Evolutionary conservation across 805 yeast genomes (phyloP).

Genomic region (Yarrowia sp.): DNA sequence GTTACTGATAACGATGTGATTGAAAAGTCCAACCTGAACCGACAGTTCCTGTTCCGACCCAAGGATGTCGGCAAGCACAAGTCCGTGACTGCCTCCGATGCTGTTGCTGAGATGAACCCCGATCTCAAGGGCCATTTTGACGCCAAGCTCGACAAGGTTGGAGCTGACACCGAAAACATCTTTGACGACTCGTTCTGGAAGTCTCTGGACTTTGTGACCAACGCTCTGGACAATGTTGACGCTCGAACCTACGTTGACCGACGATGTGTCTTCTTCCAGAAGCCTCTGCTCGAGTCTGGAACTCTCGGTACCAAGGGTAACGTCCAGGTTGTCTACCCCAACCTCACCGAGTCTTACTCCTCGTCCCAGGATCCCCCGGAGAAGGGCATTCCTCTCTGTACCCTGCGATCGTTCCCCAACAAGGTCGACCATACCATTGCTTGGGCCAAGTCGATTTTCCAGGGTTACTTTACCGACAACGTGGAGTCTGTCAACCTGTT

Average conservation of each 20-base stretch:
- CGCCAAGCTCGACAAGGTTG: conserved; percentile 80
- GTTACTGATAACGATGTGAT: conserved; percentile 94
- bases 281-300: conserved; percentile 92
- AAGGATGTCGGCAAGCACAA: conserved; percentile 90
- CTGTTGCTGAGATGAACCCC: conserved; percentile 83
- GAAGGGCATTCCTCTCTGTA: conserved; percentile 94
- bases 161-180: conserved; percentile 84
- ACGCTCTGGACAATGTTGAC: conserved; percentile 95
- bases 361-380: conserved; percentile 99
- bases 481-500: conserved; percentile 91
- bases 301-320: conserved; percentile 98
- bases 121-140: conserved; percentile 74
- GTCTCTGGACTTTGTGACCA: conserved; percentile 80
- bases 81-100: conserved; percentile 84
- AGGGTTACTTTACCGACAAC: conserved; percentile 84
- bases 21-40: conserved; percentile 91
- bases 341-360: conserved; percentile 90
- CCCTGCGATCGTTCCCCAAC: conserved; percentile 94
- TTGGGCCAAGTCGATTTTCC: conserved; percentile 95
- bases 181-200: conserved; percentile 87
- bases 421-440: conserved; percentile 99
- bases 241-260: conserved; percentile 98
- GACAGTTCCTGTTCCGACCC: conserved; percentile 94
- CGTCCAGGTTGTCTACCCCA: conserved; percentile 93
- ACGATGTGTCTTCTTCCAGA: conserved; percentile 88